Evolutionary conservation across 768 basidiomycete genomes (phyloP).

Genomic region (Pulveroboletus sp.): DNA sequence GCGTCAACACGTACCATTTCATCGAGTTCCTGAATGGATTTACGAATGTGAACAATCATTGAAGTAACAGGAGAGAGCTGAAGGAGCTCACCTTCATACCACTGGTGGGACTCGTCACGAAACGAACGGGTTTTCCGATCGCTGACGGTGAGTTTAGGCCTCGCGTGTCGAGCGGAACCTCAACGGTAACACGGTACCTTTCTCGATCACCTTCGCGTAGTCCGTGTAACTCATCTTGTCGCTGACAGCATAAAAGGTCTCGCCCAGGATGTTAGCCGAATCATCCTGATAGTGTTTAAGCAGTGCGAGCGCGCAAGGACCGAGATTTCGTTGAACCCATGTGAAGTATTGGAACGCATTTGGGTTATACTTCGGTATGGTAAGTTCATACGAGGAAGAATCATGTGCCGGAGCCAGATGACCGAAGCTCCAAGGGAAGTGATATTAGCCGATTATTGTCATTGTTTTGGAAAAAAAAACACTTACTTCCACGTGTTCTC

Average conservation of each 20-base stretch:
- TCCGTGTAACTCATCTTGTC: slow-evolving; percentile 18
- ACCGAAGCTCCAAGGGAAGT: background rate
- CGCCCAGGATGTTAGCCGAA: slow-evolving; percentile 16
- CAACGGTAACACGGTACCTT: slow-evolving; percentile 9
- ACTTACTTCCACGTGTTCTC: slow-evolving; percentile 25
- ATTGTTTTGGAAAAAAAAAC: background rate
- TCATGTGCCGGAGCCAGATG: slow-evolving; percentile 9
- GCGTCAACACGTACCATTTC: slow-evolving; percentile 19
- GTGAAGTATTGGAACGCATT: slow-evolving; percentile 18
- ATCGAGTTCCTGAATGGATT: slow-evolving; percentile 17
- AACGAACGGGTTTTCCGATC: slow-evolving; percentile 28
- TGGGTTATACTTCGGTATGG: slow-evolving; percentile 17
- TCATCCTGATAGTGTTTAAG: slow-evolving; percentile 24
- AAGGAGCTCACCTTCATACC: slow-evolving; percentile 19
- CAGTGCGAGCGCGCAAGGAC: slow-evolving; percentile 20
- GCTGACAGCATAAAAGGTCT: slow-evolving; percentile 25
- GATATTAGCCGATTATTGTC: background rate
- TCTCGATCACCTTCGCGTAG: slow-evolving; percentile 12
- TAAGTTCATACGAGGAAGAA: slow-evolving; percentile 16
- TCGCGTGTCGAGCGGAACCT: no score
- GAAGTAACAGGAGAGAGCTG: background rate
- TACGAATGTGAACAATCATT: background rate
- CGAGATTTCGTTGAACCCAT: slow-evolving; percentile 25
- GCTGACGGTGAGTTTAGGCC: no score
- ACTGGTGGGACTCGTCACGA: slow-evolving; percentile 9